phyloP scores from a whole-genome alignment of 305 asterid species.

The Fraxinus greggii region DNA sequence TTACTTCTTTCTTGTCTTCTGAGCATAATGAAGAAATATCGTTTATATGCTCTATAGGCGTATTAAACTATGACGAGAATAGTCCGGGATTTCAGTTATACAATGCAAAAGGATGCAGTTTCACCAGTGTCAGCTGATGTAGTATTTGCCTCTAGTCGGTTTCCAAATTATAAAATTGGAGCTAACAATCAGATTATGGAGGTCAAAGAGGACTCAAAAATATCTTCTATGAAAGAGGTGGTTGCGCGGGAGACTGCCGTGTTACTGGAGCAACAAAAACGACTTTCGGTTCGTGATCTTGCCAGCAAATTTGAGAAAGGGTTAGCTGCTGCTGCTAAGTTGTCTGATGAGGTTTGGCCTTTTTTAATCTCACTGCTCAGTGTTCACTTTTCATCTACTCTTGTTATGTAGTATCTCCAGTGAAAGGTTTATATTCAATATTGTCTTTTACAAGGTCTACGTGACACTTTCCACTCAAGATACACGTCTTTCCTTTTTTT shows the following conservation, averaged over 20 bases:
- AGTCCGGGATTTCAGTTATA: slow-evolving; percentile 63
- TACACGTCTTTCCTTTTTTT: background rate
- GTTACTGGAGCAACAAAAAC: slow-evolving; percentile 81
- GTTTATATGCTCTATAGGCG: slow-evolving; percentile 28
- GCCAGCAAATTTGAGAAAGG: slow-evolving; percentile 97
- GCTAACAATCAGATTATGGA: slow-evolving; percentile 75
- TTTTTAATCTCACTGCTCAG: background rate
- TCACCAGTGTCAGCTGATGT: slow-evolving; percentile 91
- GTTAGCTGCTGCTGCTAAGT: slow-evolving; percentile 89
- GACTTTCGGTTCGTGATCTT: slow-evolving; percentile 93
- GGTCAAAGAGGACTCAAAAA: slow-evolving; percentile 60
- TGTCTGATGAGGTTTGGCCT: slow-evolving; percentile 73
- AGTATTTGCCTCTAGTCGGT: slow-evolving; percentile 68
- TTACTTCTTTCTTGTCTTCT: background rate
- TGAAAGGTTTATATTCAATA: slow-evolving; percentile 11
- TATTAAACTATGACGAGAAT: slow-evolving; percentile 62
- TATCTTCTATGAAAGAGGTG: slow-evolving; percentile 68
- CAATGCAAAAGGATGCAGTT: slow-evolving; percentile 68
- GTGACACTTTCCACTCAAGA: background rate
- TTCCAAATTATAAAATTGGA: slow-evolving; percentile 81
- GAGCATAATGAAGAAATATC: slow-evolving; percentile 5
- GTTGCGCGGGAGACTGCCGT: slow-evolving; percentile 82
- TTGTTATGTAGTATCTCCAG: background rate
- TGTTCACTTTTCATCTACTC: slow-evolving; percentile 9
- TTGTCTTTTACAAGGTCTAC: background rate